Evolutionary conservation across 2,329 filamentous ascomycete species (phyloP).

Genomic region (Exserohilum rostratum): DNA sequence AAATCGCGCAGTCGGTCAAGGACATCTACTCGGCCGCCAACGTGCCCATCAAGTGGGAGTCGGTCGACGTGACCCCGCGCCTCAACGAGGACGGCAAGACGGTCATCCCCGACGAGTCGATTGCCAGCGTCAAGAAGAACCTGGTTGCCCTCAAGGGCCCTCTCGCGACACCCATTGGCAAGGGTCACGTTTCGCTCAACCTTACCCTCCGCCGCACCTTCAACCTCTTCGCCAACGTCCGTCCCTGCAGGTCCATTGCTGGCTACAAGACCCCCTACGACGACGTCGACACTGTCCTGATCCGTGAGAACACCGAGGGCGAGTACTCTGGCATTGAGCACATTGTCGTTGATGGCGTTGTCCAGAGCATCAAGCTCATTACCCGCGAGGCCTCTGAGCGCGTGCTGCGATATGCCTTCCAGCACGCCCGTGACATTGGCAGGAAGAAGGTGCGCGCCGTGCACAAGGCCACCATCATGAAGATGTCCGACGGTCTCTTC

Average conservation of each 20-base stretch:
- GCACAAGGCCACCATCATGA: conserved; percentile 99
- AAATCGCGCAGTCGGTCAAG: conserved; percentile 98
- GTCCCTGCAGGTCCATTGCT: conserved; percentile 94
- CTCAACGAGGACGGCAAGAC: conserved; percentile 96
- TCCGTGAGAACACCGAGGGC: conserved; percentile 99
- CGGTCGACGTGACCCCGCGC: conserved; percentile 92
- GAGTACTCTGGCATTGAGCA: conserved; percentile 99
- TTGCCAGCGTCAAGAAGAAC: conserved; percentile 91
- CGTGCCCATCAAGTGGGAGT: conserved; percentile 96
- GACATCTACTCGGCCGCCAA: conserved; percentile 97
- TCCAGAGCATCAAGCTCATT: conserved; percentile 99
- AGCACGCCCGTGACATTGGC: conserved; percentile 92
- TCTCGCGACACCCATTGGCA: conserved; percentile 95
- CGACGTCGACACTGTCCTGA: conserved; percentile 93
- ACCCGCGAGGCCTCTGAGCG: conserved; percentile 93
- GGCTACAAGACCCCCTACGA: conserved; percentile 99
- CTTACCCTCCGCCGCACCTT: conserved; percentile 97
- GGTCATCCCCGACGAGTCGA: conserved; percentile 88
- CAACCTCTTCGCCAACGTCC: conserved; percentile 99
- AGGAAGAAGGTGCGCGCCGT: conserved; percentile 96
- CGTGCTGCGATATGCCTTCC: conserved; percentile 96
- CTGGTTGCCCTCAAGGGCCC: conserved; percentile 98
- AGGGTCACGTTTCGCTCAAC: conserved; percentile 99
- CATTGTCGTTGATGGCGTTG: conserved; percentile 94
- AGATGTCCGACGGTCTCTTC: conserved; percentile 99